phyloP scores from a whole-genome alignment of 495 filamentous ascomycete species.

The Xylaria longipes region DNA sequence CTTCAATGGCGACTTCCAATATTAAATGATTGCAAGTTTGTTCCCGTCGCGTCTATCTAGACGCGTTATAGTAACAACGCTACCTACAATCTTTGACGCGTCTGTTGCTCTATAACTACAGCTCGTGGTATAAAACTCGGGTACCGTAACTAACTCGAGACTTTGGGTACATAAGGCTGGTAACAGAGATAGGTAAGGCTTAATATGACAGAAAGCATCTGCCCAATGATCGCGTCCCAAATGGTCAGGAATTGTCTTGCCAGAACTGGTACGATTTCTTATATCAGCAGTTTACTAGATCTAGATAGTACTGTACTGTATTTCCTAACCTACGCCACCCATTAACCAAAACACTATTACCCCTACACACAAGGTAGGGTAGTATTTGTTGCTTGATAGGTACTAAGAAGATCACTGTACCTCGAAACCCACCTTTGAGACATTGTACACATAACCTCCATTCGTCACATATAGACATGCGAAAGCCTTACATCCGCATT shows the following conservation, averaged over 20 bases:
- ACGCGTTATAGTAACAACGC: neutral
- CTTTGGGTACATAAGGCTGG: slow-evolving; percentile 5
- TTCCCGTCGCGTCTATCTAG: neutral
- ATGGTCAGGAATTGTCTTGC: neutral
- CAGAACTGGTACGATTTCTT: slow-evolving; percentile 2
- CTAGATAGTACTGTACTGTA: too few species aligned
- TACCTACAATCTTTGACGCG: neutral
- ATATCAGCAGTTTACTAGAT: slow-evolving; percentile 3
- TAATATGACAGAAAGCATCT: neutral
- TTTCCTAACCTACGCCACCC: neutral
- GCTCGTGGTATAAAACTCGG: neutral
- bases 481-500: slow-evolving; percentile 79
- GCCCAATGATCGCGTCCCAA: neutral
- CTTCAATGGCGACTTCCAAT: neutral
- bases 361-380: neutral
- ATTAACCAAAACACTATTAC: neutral
- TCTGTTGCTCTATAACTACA: neutral
- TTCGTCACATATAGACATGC: slow-evolving; percentile 50
- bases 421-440: neutral
- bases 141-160: neutral
- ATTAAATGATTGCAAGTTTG: neutral
- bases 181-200: neutral
- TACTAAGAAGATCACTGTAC: neutral
- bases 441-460: slow-evolving; percentile 13
- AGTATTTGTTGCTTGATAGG: neutral